Conservation (phyloP, 768 basidiomycete genomes). For the Amyloporia xantha region DNA sequence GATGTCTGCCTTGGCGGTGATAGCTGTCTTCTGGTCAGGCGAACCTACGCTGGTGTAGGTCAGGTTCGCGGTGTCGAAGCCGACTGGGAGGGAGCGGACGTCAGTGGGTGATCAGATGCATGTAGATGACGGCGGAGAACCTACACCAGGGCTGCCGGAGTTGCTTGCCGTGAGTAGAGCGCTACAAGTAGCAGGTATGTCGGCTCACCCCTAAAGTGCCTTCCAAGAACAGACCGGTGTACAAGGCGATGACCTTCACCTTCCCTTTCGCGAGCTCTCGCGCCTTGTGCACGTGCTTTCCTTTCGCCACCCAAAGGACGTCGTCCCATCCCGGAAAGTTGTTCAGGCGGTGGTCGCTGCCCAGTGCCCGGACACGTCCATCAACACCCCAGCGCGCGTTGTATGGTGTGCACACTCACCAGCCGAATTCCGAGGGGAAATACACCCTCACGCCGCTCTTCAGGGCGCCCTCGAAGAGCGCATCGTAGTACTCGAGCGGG, state of each 20-base stretch:
- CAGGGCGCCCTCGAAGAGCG: slow-evolving; percentile 7
- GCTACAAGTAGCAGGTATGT: neutral
- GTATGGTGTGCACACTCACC: no score
- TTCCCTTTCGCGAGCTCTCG: slow-evolving; percentile 7
- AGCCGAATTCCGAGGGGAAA: slow-evolving; percentile 15
- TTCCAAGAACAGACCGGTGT: slow-evolving; percentile 14
- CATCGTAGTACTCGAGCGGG: slow-evolving; percentile 1
- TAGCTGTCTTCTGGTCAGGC: slow-evolving; percentile 5
- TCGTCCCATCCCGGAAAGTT: slow-evolving; percentile 15
- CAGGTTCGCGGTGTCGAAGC: slow-evolving; percentile 17
- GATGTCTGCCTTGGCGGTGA: slow-evolving; percentile 16
- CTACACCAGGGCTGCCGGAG: neutral
- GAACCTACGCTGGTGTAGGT: slow-evolving; percentile 16
- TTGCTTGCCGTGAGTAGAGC: no score
- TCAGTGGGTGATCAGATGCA: neutral
- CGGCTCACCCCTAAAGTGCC: slow-evolving; percentile 4
- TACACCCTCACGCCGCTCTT: slow-evolving; percentile 15
- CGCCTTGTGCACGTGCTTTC: slow-evolving; percentile 4
- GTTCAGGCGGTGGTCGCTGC: slow-evolving; percentile 14
- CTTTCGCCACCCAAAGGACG: slow-evolving; percentile 7
- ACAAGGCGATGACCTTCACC: slow-evolving; percentile 15
- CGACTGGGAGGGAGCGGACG: slow-evolving; percentile 7
- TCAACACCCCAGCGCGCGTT: no score
- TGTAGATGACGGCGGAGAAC: neutral
- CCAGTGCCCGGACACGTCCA: no score